These are phyloP conservation scores for Fusarium sp. DNA, from an alignment of 2,329 filamentous ascomycete species.

Conservation along the genomic window DNA sequence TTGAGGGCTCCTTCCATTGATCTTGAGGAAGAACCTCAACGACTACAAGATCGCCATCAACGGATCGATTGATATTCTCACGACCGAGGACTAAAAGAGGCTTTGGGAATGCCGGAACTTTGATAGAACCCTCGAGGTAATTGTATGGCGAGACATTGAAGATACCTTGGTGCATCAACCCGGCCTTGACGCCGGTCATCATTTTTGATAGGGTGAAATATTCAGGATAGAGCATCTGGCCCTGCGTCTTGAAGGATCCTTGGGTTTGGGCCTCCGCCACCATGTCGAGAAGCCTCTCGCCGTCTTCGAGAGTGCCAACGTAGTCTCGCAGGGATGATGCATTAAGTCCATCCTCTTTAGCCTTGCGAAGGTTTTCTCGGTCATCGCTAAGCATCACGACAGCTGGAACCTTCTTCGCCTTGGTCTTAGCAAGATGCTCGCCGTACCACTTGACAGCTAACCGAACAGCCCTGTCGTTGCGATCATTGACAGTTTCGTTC, in stretches of 20 bases:
- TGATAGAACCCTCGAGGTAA: slow-evolving; percentile 92
- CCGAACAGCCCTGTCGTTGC: slow-evolving; percentile 92
- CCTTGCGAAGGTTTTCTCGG: slow-evolving; percentile 84
- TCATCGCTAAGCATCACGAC: slow-evolving; percentile 97
- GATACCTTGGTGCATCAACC: slow-evolving; percentile 89
- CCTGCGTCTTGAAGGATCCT: slow-evolving; percentile 70
- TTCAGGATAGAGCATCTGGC: slow-evolving; percentile 84
- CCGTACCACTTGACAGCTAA: slow-evolving; percentile 90
- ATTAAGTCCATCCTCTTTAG: slow-evolving; percentile 77
- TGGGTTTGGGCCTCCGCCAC: slow-evolving; percentile 82
- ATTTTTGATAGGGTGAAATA: slow-evolving; percentile 90
- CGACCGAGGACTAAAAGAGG: slow-evolving; percentile 87
- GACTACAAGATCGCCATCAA: slow-evolving; percentile 92
- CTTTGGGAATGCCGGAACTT: slow-evolving; percentile 90
- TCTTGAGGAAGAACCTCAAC: slow-evolving; percentile 93
- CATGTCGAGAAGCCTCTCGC: slow-evolving; percentile 90
- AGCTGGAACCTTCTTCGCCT: slow-evolving; percentile 71
- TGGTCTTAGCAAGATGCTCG: slow-evolving; percentile 77
- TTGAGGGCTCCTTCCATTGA: slow-evolving; percentile 96
- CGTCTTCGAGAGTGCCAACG: slow-evolving; percentile 84
- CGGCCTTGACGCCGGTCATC: slow-evolving; percentile 91
- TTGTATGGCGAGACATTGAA: slow-evolving; percentile 99
- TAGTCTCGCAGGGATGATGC: slow-evolving; percentile 79
- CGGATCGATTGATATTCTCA: slow-evolving; percentile 94
- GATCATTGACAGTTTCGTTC: slow-evolving; percentile 92